Conservation (phyloP, 306 rosid species). For the Acacia melanoxylon region DNA sequence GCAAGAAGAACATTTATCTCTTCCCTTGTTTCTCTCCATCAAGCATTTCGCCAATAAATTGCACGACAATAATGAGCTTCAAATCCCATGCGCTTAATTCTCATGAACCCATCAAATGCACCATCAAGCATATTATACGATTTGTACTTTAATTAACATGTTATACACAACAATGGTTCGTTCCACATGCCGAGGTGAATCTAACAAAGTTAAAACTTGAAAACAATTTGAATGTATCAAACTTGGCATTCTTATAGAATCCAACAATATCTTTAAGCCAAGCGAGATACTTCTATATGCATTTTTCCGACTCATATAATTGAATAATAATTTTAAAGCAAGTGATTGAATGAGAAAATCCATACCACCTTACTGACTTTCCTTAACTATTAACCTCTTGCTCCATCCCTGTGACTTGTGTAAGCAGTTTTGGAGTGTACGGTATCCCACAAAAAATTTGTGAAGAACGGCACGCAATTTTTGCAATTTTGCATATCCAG, state of each 20-base stretch:
- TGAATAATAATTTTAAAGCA: conserved; percentile 55
- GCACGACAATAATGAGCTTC: conserved; percentile 43
- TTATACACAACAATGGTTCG: conserved; percentile 47
- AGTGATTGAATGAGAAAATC: conserved; percentile 47
- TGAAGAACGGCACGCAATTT: too few species aligned
- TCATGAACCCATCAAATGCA: conserved; percentile 50
- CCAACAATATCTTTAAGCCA: conserved; percentile 60
- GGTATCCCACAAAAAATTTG: too few species aligned
- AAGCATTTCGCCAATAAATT: conserved; percentile 74
- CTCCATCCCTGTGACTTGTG: too few species aligned
- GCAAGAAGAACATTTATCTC: too few species aligned
- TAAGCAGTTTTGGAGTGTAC: too few species aligned
- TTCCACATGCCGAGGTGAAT: conserved; percentile 41
- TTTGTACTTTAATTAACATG: conserved; percentile 55
- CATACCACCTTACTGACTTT: conserved; percentile 41
- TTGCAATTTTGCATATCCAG: too few species aligned
- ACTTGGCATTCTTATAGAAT: conserved; percentile 31
- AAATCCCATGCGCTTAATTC: conserved; percentile 47
- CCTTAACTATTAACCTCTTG: conserved; percentile 46
- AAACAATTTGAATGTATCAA: conserved; percentile 39
- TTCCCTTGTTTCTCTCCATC: conserved; percentile 46
- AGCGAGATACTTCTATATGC: conserved; percentile 48
- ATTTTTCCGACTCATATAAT: conserved; percentile 48
- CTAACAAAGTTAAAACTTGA: conserved; percentile 38
- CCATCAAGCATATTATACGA: conserved; percentile 65